These are phyloP conservation scores for Tuber magnatum DNA, from an alignment of 495 filamentous ascomycete species.

Conservation along the genomic window DNA sequence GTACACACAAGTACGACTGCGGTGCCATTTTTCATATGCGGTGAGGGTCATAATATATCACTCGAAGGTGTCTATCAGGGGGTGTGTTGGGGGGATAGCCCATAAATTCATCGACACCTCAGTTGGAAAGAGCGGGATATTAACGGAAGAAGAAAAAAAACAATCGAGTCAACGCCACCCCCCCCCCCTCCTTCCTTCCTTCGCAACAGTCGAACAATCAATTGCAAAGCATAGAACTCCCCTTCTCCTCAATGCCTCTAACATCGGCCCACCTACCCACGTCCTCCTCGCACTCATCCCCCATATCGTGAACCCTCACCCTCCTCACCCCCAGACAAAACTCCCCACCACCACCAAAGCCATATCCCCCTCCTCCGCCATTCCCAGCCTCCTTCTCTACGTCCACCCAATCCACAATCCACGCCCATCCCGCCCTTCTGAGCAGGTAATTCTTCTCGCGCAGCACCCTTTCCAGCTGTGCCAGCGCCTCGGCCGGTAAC, in stretches of 20 bases:
- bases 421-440: neutral
- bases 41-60: neutral
- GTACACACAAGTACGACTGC: too few species aligned
- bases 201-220: neutral
- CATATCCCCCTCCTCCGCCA: neutral
- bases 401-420: neutral
- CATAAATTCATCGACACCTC: neutral
- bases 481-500: neutral
- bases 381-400: neutral
- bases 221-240: neutral
- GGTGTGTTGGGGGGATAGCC: neutral
- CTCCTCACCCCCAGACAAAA: slow-evolving; percentile 1
- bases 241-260: neutral
- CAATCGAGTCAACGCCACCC: neutral
- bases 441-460: neutral
- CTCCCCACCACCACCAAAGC: neutral
- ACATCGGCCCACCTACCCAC: neutral
- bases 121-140: neutral
- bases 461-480: neutral
- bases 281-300: neutral
- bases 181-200: neutral
- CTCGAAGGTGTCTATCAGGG: neutral
- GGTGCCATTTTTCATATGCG: neutral
- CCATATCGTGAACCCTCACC: neutral
- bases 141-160: neutral